These are phyloP conservation scores for Tuber calosporum DNA, from an alignment of 495 filamentous ascomycete genomes.

Conservation along the genomic window DNA sequence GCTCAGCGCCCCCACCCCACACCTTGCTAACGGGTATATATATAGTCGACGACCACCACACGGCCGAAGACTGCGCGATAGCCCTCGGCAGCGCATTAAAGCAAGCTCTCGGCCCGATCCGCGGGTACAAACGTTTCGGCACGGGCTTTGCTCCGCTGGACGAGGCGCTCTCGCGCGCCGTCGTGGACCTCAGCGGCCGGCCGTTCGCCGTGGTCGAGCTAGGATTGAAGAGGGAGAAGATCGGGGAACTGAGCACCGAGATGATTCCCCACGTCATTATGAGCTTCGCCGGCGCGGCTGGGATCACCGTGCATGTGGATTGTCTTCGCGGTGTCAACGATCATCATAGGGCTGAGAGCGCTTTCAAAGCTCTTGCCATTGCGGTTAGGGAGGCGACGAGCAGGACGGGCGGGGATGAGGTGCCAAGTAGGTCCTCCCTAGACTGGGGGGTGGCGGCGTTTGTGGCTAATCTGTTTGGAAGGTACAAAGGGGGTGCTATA, in stretches of 20 bases:
- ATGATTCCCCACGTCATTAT: conserved; percentile 95
- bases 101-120: conserved; percentile 61
- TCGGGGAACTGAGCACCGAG: conserved; percentile 85
- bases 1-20: no score
- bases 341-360: conserved; percentile 92
- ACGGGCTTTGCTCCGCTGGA: conserved; percentile 85
- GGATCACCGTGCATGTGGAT: conserved; percentile 90
- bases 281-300: conserved; percentile 83
- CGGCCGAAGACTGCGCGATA: conserved; percentile 89
- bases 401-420: conserved; percentile 69
- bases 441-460: background rate
- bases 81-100: conserved; percentile 82
- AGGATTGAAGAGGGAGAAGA: conserved; percentile 77
- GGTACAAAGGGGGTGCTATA: conserved; percentile 37
- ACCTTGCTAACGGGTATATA: background rate
- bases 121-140: conserved; percentile 83
- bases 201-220: conserved; percentile 77
- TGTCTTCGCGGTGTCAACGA: conserved; percentile 83
- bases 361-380: conserved; percentile 91
- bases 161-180: conserved; percentile 87
- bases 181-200: conserved; percentile 87
- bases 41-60: conserved; percentile 96
- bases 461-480: conserved; percentile 7
- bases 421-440: conserved; percentile 58
- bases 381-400: conserved; percentile 69